These are phyloP conservation scores for Paramarasmius palmivorus DNA, from an alignment of 1,284 basidiomycete species.

Conservation along the genomic window DNA sequence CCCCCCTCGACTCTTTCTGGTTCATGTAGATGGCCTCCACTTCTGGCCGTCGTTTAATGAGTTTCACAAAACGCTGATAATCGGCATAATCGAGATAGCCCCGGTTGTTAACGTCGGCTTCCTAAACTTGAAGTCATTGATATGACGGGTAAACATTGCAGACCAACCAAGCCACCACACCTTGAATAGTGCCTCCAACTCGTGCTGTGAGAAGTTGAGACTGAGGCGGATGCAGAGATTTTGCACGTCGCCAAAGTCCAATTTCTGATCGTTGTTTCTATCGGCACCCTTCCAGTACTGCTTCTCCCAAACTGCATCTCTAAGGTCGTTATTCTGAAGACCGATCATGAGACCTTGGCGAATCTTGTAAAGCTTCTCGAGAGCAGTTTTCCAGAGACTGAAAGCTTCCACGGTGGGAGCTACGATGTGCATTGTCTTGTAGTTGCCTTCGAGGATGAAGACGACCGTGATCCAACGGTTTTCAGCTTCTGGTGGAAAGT, in stretches of 20 bases:
- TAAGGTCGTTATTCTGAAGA: slow-evolving; percentile 60
- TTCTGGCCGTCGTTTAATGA: slow-evolving; percentile 83
- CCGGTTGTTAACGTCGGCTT: slow-evolving; percentile 67
- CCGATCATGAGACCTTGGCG: slow-evolving; percentile 71
- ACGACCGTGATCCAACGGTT: slow-evolving; percentile 79
- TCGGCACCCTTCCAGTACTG: slow-evolving; percentile 82
- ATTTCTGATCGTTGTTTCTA: slow-evolving; percentile 58
- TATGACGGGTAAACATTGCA: neutral
- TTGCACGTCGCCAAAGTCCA: slow-evolving; percentile 76
- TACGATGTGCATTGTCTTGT: slow-evolving; percentile 92
- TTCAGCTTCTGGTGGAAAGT: slow-evolving; percentile 60
- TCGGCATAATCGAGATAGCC: slow-evolving; percentile 81
- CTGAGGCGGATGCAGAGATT: slow-evolving; percentile 77
- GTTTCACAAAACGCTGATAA: slow-evolving; percentile 85
- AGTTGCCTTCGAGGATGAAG: slow-evolving; percentile 75
- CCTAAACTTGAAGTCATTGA: slow-evolving; percentile 36
- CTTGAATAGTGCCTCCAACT: slow-evolving; percentile 67
- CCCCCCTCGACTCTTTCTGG: slow-evolving; percentile 40
- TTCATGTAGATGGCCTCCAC: slow-evolving; percentile 68
- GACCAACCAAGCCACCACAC: slow-evolving; percentile 35
- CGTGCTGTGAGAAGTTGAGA: slow-evolving; percentile 64
- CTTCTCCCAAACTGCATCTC: slow-evolving; percentile 78
- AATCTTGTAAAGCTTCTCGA: slow-evolving; percentile 60
- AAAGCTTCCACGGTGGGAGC: slow-evolving; percentile 74
- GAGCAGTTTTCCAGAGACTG: slow-evolving; percentile 64